These are phyloP conservation scores for Apiospora marii DNA, from an alignment of 2,329 filamentous ascomycete genomes.

Conservation along the genomic window DNA sequence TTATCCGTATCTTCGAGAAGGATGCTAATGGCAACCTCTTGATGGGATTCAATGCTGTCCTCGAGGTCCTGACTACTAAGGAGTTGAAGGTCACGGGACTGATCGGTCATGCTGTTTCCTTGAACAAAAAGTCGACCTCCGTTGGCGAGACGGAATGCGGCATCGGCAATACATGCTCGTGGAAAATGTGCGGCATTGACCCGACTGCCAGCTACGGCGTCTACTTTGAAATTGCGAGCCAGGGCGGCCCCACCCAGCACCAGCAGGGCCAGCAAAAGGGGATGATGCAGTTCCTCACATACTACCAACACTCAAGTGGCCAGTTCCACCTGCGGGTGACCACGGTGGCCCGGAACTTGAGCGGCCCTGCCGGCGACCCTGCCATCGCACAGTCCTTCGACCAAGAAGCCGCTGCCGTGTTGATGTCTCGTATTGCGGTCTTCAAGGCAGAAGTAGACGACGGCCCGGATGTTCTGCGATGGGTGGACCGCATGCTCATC, in stretches of 20 bases:
- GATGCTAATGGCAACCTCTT: conserved; percentile 92
- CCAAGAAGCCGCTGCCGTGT: conserved; percentile 94
- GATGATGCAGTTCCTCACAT: conserved; percentile 97
- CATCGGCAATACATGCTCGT: conserved; percentile 97
- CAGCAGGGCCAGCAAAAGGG: conserved; percentile 89
- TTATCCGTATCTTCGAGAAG: conserved; percentile 96
- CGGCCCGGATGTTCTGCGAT: conserved; percentile 95
- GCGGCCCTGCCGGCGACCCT: conserved; percentile 91
- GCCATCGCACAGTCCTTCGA: conserved; percentile 97
- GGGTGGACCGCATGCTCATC: conserved; percentile 99
- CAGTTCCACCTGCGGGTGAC: conserved; percentile 97
- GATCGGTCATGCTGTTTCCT: conserved; percentile 93
- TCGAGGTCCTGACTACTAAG: conserved; percentile 96
- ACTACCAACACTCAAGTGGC: conserved; percentile 96
- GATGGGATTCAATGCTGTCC: conserved; percentile 97
- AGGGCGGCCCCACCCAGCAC: conserved; percentile 85
- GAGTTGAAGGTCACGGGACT: conserved; percentile 97
- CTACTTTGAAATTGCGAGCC: conserved; percentile 97
- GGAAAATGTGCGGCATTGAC: conserved; percentile 99
- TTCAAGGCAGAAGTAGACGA: conserved; percentile 99
- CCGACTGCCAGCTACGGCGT: conserved; percentile 92
- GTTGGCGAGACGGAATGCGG: conserved; percentile 98
- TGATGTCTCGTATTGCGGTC: conserved; percentile 99
- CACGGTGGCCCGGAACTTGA: conserved; percentile 89
- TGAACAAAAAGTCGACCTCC: conserved; percentile 97